These are phyloP conservation scores for Corynascus novoguineensis DNA, from an alignment of 495 filamentous ascomycete species.

Conservation along the genomic window DNA sequence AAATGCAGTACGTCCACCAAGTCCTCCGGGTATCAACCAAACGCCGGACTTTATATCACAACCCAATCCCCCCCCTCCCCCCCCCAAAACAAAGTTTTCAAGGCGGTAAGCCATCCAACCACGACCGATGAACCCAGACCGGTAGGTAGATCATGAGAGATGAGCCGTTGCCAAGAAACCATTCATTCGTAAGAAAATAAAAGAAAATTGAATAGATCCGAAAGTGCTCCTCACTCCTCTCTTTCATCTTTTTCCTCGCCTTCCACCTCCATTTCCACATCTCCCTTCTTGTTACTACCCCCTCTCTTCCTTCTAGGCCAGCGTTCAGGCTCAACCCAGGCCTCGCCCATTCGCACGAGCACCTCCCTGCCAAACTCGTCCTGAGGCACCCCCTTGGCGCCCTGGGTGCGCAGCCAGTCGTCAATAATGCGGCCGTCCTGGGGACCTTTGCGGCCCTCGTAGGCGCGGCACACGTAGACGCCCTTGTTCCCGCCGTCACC, in stretches of 20 bases:
- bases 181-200: too few relatives aligned
- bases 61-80: not conserved
- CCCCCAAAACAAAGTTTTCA: not conserved
- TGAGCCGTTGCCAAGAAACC: too few relatives aligned
- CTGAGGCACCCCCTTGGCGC: not conserved
- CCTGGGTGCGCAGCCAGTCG: not conserved
- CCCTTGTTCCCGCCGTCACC: not conserved
- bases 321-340: not conserved
- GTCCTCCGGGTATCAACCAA: not conserved
- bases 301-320: not conserved
- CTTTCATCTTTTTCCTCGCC: not conserved
- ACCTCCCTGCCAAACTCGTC: not conserved
- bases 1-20: too few relatives aligned
- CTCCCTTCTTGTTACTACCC: not conserved
- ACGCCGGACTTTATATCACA: not conserved
- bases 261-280: not conserved
- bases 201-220: too few relatives aligned
- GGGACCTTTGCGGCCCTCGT: conserved; percentile 3
- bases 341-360: conserved; percentile 8
- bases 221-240: not conserved
- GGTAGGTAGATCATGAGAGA: too few relatives aligned
- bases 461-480: conserved; percentile 1
- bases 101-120: not conserved
- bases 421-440: not conserved
- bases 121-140: not conserved